Percentiles rank a stretch among this genome's conserved stretches.
phyloP scores from a whole-genome alignment of 495 filamentous ascomycete genomes.

The Penicillium lagena region DNA sequence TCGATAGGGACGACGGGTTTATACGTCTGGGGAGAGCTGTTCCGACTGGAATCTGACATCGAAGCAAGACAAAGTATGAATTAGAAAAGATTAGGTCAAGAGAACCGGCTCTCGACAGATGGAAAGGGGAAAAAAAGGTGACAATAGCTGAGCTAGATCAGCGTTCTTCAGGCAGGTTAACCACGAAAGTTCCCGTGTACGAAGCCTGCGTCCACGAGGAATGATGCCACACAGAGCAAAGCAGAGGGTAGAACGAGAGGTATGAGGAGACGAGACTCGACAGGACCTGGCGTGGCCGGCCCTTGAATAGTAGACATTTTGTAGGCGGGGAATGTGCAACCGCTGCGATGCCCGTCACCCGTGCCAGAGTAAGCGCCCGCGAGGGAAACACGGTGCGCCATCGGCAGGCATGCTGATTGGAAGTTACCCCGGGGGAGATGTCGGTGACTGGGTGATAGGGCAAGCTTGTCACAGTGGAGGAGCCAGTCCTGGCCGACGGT shows the following conservation, averaged over 20 bases:
- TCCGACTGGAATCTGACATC: constrained; percentile 24
- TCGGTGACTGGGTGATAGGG: constrained; percentile 12
- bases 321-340: too few species aligned
- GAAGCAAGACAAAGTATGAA: constrained; percentile 2
- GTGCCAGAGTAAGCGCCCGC: too few species aligned
- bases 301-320: too few species aligned
- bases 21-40: constrained; percentile 25
- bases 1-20: constrained; percentile 28
- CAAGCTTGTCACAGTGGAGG: constrained; percentile 36
- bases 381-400: too few species aligned
- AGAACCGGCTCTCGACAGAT: constrained; percentile 31
- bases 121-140: not conserved
- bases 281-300: too few species aligned
- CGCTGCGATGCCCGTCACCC: too few species aligned
- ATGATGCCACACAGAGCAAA: constrained; percentile 8
- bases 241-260: constrained; percentile 3
- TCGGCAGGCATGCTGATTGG: too few species aligned
- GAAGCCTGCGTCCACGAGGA: constrained; percentile 31
- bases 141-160: constrained; percentile 18
- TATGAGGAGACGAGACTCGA: constrained; percentile 18
- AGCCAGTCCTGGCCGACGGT: too few species aligned
- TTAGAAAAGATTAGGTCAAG: constrained; percentile 14
- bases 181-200: constrained; percentile 11
- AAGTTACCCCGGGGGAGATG: too few species aligned
- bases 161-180: not conserved